These are phyloP conservation scores for Elaeis guineensis DNA, from an alignment of 176 grass and related monocot species.

Conservation along the genomic window DNA sequence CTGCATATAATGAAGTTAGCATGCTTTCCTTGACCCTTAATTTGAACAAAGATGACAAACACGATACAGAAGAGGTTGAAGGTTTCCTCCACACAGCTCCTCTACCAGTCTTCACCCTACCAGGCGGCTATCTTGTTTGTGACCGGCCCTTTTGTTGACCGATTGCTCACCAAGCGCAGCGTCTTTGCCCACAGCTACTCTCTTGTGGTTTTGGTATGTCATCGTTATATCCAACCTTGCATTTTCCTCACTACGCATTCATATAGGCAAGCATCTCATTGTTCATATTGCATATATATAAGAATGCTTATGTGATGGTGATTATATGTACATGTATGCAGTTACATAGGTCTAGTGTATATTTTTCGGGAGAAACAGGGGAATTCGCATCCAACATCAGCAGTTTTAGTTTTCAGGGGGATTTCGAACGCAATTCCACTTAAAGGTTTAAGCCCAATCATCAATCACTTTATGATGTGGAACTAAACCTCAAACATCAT, in stretches of 20 bases:
- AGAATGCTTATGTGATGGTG: too few species aligned
- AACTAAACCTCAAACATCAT: too few species aligned
- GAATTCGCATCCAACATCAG: too few species aligned
- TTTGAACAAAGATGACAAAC: slow-evolving; percentile 73
- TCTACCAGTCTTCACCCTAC: slow-evolving; percentile 93
- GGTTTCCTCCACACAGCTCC: slow-evolving; percentile 85
- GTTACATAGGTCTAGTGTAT: too few species aligned
- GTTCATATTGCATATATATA: too few species aligned
- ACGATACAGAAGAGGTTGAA: slow-evolving; percentile 99
- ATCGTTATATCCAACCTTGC: neutral
- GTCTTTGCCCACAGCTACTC: slow-evolving; percentile 86
- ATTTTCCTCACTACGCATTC: slow-evolving; percentile 19
- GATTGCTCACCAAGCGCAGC: slow-evolving; percentile 62
- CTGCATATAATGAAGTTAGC: neutral
- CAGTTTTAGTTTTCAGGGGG: too few species aligned
- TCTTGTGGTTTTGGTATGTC: slow-evolving; percentile 64
- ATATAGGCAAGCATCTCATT: slow-evolving; percentile 3
- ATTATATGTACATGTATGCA: too few species aligned
- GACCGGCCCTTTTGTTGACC: slow-evolving; percentile 92
- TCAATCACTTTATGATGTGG: too few species aligned
- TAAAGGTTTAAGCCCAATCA: too few species aligned
- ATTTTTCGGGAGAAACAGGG: too few species aligned
- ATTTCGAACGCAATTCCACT: too few species aligned
- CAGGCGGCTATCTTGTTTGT: slow-evolving; percentile 83
- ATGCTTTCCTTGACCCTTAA: slow-evolving; percentile 52